These are phyloP conservation scores for Cladosporium sp. DNA, from an alignment of 2,329 filamentous ascomycete species.

Conservation along the genomic window DNA sequence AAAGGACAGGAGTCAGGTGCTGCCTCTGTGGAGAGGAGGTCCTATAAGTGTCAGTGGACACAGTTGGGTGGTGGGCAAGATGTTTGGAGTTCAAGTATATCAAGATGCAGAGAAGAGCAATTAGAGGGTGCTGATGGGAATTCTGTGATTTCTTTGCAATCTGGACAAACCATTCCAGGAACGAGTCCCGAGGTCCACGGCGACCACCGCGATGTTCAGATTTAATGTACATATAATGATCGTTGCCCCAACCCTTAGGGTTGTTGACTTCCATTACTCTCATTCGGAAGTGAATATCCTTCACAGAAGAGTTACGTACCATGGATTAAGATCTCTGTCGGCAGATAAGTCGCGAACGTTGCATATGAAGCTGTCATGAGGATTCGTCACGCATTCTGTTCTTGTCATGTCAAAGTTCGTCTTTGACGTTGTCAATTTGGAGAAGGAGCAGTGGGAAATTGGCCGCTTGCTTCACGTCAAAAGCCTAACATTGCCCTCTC, in stretches of 20 bases:
- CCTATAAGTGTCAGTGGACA: conserved; percentile 39
- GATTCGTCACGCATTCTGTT: too few species aligned
- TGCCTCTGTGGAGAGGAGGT: conserved; percentile 41
- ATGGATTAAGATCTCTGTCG: not conserved
- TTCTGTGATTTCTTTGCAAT: not conserved
- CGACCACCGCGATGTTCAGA: not conserved
- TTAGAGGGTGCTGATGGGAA: conserved; percentile 15
- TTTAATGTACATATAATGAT: not conserved
- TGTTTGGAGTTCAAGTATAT: conserved; percentile 40
- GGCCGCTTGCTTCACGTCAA: not conserved
- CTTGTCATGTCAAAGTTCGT: not conserved
- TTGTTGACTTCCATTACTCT: not conserved
- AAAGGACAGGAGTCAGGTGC: conserved; percentile 36
- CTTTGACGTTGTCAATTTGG: not conserved
- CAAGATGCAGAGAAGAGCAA: conserved; percentile 29
- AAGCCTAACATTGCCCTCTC: not conserved
- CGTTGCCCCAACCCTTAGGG: not conserved
- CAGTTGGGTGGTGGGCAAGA: conserved; percentile 37
- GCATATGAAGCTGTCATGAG: not conserved
- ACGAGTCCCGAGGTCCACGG: not conserved
- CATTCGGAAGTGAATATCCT: not conserved
- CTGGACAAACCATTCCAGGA: not conserved
- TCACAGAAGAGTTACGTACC: not conserved
- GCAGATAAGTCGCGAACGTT: not conserved
- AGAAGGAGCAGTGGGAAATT: not conserved